phyloP scores from a whole-genome alignment of 768 basidiomycete genomes.

The Holtermanniella nyarrowii region DNA sequence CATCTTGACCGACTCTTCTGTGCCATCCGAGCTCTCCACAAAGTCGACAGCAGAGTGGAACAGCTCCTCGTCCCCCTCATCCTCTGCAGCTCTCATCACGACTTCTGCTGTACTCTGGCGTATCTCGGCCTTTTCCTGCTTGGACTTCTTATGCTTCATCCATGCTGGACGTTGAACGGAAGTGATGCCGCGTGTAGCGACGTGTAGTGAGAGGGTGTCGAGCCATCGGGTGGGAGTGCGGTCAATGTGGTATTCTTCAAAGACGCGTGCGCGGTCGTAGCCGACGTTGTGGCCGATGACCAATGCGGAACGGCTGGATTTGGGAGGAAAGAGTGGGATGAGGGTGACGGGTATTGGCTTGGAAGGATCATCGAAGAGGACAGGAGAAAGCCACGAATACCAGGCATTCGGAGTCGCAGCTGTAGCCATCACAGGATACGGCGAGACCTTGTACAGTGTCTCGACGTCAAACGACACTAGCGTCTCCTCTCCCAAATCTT shows the following conservation, averaged over 20 bases:
- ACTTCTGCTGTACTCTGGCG: constrained; percentile 30
- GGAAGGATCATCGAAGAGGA: constrained; percentile 23
- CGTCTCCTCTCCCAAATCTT: constrained; percentile 49
- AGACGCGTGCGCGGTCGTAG: constrained; percentile 74
- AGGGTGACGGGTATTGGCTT: constrained; percentile 8
- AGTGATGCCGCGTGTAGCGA: constrained; percentile 86
- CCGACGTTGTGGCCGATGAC: constrained; percentile 92
- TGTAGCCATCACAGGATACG: constrained; percentile 74
- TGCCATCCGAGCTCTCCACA: constrained; percentile 6
- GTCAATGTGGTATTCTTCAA: constrained; percentile 67
- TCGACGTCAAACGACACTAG: constrained; percentile 89
- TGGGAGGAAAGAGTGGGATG: constrained; percentile 25
- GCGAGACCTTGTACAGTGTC: constrained; percentile 64
- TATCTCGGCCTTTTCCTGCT: constrained; percentile 54
- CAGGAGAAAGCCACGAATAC: constrained; percentile 92
- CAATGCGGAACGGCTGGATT: constrained; percentile 49
- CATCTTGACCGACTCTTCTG: constrained; percentile 48
- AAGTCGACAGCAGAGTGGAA: constrained; percentile 7
- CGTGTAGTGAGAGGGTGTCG: constrained; percentile 91
- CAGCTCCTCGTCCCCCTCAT: constrained; percentile 37
- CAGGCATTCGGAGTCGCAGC: constrained; percentile 73
- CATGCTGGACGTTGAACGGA: constrained; percentile 89
- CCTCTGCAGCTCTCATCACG: constrained; percentile 39
- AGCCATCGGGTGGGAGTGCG: constrained; percentile 67
- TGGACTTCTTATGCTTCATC: constrained; percentile 71